Conservation (phyloP, 2,329 filamentous ascomycete species). For the Aureobasidium sp. region DNA sequence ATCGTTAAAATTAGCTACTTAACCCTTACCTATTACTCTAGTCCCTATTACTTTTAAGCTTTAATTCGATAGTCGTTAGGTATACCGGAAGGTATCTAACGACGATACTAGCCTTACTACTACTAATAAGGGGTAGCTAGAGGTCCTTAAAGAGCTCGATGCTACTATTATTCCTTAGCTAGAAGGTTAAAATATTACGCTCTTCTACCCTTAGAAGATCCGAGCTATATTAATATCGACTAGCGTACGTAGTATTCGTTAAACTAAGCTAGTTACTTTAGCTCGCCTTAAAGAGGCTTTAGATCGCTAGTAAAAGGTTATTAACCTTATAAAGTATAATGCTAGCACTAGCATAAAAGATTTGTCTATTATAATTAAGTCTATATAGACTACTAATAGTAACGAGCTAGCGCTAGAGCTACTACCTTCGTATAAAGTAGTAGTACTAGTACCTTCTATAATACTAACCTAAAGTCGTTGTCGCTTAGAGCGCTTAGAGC, state of each 20-base stretch:
- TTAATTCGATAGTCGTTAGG: neutral
- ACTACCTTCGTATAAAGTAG: neutral
- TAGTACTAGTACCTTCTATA: neutral
- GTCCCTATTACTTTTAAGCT: neutral
- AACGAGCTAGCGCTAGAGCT: neutral
- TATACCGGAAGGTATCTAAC: neutral
- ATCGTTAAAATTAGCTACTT: neutral
- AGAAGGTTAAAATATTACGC: neutral
- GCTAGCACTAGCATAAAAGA: neutral
- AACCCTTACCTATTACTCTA: neutral
- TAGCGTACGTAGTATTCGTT: neutral
- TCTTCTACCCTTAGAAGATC: neutral
- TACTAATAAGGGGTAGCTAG: neutral
- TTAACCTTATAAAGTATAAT: neutral
- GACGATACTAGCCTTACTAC: neutral
- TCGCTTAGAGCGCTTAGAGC: neutral
- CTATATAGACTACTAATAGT: neutral
- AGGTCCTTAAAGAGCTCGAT: neutral
- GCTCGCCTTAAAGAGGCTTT: neutral
- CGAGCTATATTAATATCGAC: neutral
- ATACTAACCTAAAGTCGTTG: too few species aligned
- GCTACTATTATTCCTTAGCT: neutral
- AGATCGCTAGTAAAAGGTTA: neutral
- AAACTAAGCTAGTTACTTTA: neutral
- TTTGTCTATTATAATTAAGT: neutral